Evolutionary conservation across 306 rosid species (phyloP), one percentile per base, ranked within the genome.

Genomic region (Cotoneaster glaucophyllus): DNA sequence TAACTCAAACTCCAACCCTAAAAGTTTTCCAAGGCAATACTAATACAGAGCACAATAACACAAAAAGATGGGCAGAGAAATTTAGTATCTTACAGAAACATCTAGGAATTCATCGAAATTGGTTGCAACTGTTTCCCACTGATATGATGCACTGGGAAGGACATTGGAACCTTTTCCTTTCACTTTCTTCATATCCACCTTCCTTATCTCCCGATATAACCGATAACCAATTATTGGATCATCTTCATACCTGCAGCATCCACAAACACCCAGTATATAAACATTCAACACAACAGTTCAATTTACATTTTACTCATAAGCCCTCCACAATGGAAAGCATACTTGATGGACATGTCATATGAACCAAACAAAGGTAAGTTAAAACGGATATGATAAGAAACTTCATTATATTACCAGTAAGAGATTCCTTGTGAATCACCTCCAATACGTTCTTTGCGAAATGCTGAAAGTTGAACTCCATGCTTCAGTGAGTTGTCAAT

Each of bases 381-480:
- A 9, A 28, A 1, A 59, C 6, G 8, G 24, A 29, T 64, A n/a
- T 66, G 39, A 25, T 41, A 17, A 53, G 73, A 81, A 84, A 39
- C 39, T 72, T 65, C 64, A 82, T 69, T 85, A 81, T 48, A 83
- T 83, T 88, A 95, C 99, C 99, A 95, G 88, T 90, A 95, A 72
- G 90, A 90, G 69, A 91, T 87, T 82, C 99, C 99, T 18, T 84
- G 86, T 21, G 99, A 88, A 86, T 96, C 98, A 79, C 99, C 99
- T 79, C 99, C 99, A 62, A 91, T 57, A 34, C 99, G 99, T 83
- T 96, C 99, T 88, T 93, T 96, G 65, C 99, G 96, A 82, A 96
- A 96, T 74, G 97, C 82, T 76, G 94, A 89, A 75, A 93, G 89
- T 54, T 84, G 93, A 84, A 77, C 88, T 74, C 98, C 97, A 50